A percentile compares a stretch with the other conserved stretches of the same genome.
Evolutionary conservation across 2,329 filamentous ascomycete species (phyloP).

Genomic region (Metarhizium guizhouense): DNA sequence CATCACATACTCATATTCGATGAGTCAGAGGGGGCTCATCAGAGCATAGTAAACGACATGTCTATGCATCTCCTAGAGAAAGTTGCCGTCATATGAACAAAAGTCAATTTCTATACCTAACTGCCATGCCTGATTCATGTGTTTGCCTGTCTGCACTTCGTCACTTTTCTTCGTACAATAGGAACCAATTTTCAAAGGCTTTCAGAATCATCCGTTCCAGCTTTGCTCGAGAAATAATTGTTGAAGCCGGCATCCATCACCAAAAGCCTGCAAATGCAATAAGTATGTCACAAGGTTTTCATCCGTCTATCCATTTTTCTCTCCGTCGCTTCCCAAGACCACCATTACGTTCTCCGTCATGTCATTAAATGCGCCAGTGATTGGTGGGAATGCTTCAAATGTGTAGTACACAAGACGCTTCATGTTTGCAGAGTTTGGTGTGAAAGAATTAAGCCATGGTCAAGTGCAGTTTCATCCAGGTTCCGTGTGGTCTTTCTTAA

Average conservation of each 20-base stretch:
- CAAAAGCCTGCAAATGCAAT: background rate
- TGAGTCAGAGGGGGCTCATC: no score
- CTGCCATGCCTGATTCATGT: background rate
- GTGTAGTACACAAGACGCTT: slow-evolving; percentile 2
- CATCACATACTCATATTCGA: no score
- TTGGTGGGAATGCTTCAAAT: slow-evolving; percentile 8
- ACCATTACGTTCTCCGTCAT: slow-evolving; percentile 10
- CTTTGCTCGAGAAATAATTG: background rate
- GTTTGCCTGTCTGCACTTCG: background rate
- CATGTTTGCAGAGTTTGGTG: background rate
- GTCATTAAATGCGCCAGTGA: slow-evolving; percentile 15
- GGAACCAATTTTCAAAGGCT: background rate
- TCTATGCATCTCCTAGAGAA: no score
- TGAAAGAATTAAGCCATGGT: slow-evolving; percentile 1
- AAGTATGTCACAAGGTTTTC: slow-evolving; percentile 3
- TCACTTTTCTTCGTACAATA: slow-evolving; percentile 1
- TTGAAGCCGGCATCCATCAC: background rate
- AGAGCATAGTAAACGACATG: no score
- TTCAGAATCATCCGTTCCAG: background rate
- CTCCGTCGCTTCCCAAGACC: slow-evolving; percentile 8
- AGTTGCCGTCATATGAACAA: background rate
- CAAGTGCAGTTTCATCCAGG: background rate
- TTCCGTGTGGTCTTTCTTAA: background rate
- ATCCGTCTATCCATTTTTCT: slow-evolving; percentile 17
- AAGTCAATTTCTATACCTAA: slow-evolving; percentile 6